Evolutionary conservation across 2,329 filamentous ascomycete genomes (phyloP).

Genomic region (Fusarium sp.): DNA sequence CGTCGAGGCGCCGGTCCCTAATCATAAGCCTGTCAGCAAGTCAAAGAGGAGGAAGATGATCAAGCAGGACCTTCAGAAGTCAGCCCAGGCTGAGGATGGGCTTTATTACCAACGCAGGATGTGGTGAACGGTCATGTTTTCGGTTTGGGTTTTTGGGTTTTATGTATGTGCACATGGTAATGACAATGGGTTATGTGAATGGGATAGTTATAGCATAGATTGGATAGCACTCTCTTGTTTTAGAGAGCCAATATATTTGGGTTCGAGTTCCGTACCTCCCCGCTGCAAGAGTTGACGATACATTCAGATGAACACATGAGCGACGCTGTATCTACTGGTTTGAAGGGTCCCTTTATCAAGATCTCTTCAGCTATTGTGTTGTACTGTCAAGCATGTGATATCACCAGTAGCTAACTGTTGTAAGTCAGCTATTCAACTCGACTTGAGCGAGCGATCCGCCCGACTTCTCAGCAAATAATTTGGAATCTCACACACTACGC

Average conservation of each 20-base stretch:
- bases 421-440: too few relatives aligned
- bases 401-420: too few relatives aligned
- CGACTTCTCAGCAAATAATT: too few relatives aligned
- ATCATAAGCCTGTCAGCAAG: conserved; percentile 62
- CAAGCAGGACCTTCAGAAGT: conserved; percentile 66
- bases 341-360: too few relatives aligned
- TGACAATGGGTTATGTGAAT: conserved; percentile 13
- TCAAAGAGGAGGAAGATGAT: conserved; percentile 69
- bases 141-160: not conserved
- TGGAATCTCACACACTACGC: too few relatives aligned
- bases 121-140: conserved; percentile 54
- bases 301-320: not conserved
- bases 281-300: not conserved
- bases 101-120: conserved; percentile 68
- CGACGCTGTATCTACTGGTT: not conserved
- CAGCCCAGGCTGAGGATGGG: conserved; percentile 60
- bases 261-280: not conserved
- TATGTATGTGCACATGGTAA: conserved; percentile 24
- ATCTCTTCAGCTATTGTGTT: too few relatives aligned
- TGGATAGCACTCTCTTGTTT: not conserved
- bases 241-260: not conserved
- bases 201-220: conserved; percentile 7
- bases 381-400: too few relatives aligned
- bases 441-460: too few relatives aligned
- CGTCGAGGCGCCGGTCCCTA: conserved; percentile 54